Conservation (phyloP, 305 asterid genomes). For the Caryopteris hybrid region DNA sequence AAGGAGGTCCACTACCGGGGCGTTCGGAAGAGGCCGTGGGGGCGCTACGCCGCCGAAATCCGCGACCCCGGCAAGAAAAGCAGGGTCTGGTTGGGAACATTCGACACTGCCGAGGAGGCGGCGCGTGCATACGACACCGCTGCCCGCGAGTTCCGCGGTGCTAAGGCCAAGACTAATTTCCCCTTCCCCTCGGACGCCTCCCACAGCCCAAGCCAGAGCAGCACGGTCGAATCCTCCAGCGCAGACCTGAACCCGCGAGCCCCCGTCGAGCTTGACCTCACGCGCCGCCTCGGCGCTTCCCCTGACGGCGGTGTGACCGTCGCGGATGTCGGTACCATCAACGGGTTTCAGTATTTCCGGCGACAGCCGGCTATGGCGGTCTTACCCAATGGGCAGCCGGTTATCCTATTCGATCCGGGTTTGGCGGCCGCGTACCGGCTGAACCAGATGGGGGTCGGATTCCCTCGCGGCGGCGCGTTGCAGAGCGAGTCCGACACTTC, state of each 20-base stretch:
- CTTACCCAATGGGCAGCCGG: constrained; percentile 59
- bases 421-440: constrained; percentile 25
- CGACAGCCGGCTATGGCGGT: constrained; percentile 58
- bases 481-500: constrained; percentile 59
- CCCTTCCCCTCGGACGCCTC: constrained; percentile 27
- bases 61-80: constrained; percentile 88
- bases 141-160: constrained; percentile 74
- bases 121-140: constrained; percentile 87
- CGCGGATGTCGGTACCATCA: not conserved
- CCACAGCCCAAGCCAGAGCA: constrained; percentile 66
- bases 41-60: constrained; percentile 94
- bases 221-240: constrained; percentile 77
- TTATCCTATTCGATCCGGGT: constrained; percentile 40
- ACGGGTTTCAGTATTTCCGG: constrained; percentile 34
- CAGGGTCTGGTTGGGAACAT: constrained; percentile 91
- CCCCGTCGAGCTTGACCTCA: constrained; percentile 61
- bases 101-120: constrained; percentile 93
- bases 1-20: constrained; percentile 77
- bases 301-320: constrained; percentile 1
- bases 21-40: constrained; percentile 96
- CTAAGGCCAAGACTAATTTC: constrained; percentile 84
- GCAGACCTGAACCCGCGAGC: constrained; percentile 35
- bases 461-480: constrained; percentile 33
- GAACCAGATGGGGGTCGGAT: constrained; percentile 6
- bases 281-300: constrained; percentile 63